phyloP scores from a whole-genome alignment of 2,329 filamentous ascomycete species.

The Aspergillus flavus region DNA sequence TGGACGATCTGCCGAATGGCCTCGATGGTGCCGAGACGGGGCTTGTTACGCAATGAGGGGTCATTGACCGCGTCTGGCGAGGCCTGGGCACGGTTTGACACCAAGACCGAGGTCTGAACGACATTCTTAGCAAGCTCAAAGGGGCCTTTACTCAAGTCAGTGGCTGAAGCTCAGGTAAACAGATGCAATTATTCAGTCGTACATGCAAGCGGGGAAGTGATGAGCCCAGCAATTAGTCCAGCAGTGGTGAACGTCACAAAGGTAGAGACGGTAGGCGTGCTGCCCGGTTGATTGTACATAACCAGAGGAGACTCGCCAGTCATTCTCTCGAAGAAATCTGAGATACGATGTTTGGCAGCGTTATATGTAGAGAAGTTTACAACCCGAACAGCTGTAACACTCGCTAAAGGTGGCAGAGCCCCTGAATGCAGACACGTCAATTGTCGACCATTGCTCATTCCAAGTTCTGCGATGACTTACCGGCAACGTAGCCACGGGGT shows the following conservation, averaged over 20 bases:
- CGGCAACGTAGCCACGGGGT: conserved; percentile 50
- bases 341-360: conserved; percentile 44
- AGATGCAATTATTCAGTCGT: conserved; percentile 21
- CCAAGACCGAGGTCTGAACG: conserved; percentile 51
- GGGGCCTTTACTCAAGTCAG: conserved; percentile 36
- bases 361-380: conserved; percentile 52
- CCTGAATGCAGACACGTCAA: conserved; percentile 30
- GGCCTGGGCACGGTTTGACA: conserved; percentile 44
- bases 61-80: conserved; percentile 38
- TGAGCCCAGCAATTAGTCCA: conserved; percentile 46
- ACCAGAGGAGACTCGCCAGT: conserved; percentile 46
- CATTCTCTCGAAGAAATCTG: conserved; percentile 40
- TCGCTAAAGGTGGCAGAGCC: conserved; percentile 47
- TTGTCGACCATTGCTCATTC: background rate
- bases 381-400: conserved; percentile 49
- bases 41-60: conserved; percentile 38
- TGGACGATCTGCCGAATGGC: conserved; percentile 47
- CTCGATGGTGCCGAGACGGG: conserved; percentile 45
- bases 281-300: conserved; percentile 46
- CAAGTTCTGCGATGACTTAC: conserved; percentile 29
- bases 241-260: conserved; percentile 46
- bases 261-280: conserved; percentile 44
- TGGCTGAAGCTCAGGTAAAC: background rate
- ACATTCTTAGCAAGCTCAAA: conserved; percentile 54
- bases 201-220: conserved; percentile 49